Percentiles rank a stretch among this genome's conserved stretches.
Conservation (phyloP, 2,329 filamentous ascomycete genomes). For the Diaporthe caulivora region DNA sequence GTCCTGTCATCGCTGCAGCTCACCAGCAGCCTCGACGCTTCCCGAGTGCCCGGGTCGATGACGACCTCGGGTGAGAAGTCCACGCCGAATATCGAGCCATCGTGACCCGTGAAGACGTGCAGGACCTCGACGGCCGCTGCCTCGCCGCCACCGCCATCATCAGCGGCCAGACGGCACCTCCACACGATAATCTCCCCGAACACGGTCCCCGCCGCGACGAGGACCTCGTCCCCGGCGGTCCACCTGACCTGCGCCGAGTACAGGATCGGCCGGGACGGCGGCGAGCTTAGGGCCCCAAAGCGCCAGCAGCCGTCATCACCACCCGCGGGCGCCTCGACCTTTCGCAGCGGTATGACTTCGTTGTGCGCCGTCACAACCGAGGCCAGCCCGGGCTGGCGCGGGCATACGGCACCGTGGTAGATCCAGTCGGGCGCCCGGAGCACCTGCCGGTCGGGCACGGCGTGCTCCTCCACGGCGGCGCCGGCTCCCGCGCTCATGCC, state of each 20-base stretch:
- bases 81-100: conserved; percentile 94
- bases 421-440: conserved; percentile 78
- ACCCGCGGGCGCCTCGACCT: conserved; percentile 41
- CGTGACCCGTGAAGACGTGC: conserved; percentile 75
- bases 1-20: conserved; percentile 97
- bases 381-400: conserved; percentile 56
- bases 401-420: conserved; percentile 72
- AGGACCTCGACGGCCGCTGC: conserved; percentile 56
- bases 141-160: not conserved
- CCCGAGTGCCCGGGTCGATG: conserved; percentile 49
- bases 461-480: conserved; percentile 11
- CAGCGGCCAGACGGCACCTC: conserved; percentile 69
- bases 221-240: conserved; percentile 67
- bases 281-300: conserved; percentile 67
- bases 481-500: not conserved
- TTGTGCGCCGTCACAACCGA: conserved; percentile 90
- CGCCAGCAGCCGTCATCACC: conserved; percentile 48
- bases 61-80: conserved; percentile 74
- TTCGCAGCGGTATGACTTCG: conserved; percentile 70
- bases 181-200: conserved; percentile 96
- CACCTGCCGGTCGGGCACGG: conserved; percentile 52
- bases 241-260: conserved; percentile 85
- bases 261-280: conserved; percentile 81
- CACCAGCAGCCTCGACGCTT: conserved; percentile 73
- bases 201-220: conserved; percentile 90